These are phyloP conservation scores for Aspergillus amoenus DNA, from an alignment of 2,329 filamentous ascomycete genomes.

Conservation along the genomic window DNA sequence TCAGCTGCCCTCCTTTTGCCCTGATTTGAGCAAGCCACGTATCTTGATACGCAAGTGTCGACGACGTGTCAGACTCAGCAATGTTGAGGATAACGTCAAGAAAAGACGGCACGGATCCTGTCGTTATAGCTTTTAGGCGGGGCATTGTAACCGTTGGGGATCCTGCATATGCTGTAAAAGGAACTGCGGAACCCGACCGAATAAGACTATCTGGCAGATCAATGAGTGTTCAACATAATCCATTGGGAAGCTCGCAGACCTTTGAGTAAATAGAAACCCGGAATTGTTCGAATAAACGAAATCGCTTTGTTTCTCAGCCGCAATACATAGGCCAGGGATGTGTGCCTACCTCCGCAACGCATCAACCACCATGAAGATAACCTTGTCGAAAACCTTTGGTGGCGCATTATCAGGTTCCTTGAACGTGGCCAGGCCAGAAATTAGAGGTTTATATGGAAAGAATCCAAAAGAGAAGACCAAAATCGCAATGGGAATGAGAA, in stretches of 20 bases:
- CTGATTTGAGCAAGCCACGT: slow-evolving; percentile 96
- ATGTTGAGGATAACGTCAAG: slow-evolving; percentile 96
- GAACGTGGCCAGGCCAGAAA: slow-evolving; percentile 75
- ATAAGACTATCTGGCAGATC: slow-evolving; percentile 64
- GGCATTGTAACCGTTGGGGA: slow-evolving; percentile 99
- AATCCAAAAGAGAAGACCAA: slow-evolving; percentile 83
- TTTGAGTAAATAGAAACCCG: slow-evolving; percentile 84
- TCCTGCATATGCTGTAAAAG: slow-evolving; percentile 94
- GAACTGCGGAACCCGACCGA: slow-evolving; percentile 75
- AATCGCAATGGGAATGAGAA: slow-evolving; percentile 73
- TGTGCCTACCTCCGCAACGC: slow-evolving; percentile 73
- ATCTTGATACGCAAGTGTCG: slow-evolving; percentile 83
- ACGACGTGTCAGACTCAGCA: slow-evolving; percentile 88
- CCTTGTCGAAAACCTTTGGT: slow-evolving; percentile 74
- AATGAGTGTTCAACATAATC: not conserved
- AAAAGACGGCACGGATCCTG: slow-evolving; percentile 96
- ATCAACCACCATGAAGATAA: slow-evolving; percentile 98
- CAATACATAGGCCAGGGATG: slow-evolving; percentile 4
- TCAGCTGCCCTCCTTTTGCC: slow-evolving; percentile 70
- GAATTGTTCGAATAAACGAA: slow-evolving; percentile 84
- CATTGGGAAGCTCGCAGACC: slow-evolving; percentile 49
- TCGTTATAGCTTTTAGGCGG: slow-evolving; percentile 93
- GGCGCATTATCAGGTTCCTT: slow-evolving; percentile 57
- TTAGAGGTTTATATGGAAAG: slow-evolving; percentile 94
- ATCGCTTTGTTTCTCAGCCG: slow-evolving; percentile 60